These are phyloP conservation scores for Ascochyta rabiei DNA, from an alignment of 2,329 filamentous ascomycete species.

Conservation along the genomic window DNA sequence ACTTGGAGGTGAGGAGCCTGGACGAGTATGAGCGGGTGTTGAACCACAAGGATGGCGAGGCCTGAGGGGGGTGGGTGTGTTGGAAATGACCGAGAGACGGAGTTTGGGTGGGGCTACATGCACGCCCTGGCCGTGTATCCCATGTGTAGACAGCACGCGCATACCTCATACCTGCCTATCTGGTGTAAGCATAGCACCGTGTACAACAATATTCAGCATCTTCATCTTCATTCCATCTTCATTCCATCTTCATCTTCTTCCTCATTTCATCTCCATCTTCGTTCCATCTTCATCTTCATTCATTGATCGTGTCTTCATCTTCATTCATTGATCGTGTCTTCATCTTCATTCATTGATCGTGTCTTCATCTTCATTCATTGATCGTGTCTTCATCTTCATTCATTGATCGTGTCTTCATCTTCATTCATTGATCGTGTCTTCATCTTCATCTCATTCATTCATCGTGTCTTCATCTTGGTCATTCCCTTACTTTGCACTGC, in stretches of 20 bases:
- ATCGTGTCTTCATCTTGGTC: too few relatives aligned
- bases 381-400: too few relatives aligned
- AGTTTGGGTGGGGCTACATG: neutral
- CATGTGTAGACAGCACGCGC: slow-evolving; percentile 24
- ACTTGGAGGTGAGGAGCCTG: slow-evolving; percentile 70
- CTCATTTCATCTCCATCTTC: too few relatives aligned
- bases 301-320: too few relatives aligned
- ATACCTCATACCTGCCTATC: too few relatives aligned
- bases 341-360: neutral
- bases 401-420: too few relatives aligned
- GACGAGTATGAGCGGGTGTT: slow-evolving; percentile 58
- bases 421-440: neutral
- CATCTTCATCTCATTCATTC: neutral
- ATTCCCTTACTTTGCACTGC: too few relatives aligned
- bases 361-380: neutral
- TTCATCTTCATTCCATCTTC: too few relatives aligned
- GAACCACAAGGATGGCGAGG: neutral
- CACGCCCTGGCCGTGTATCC: slow-evolving; percentile 17
- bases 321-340: neutral
- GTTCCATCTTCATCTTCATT: too few relatives aligned
- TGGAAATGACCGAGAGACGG: neutral
- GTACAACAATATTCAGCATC: slow-evolving; percentile 4
- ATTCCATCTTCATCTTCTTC: too few relatives aligned
- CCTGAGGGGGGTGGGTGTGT: neutral
- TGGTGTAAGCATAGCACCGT: slow-evolving; percentile 6